Percentiles rank a stretch among this genome's conserved stretches.
These are phyloP conservation scores for Hevea brasiliensis DNA, from an alignment of 345 rosid genomes.

Conservation along the genomic window DNA sequence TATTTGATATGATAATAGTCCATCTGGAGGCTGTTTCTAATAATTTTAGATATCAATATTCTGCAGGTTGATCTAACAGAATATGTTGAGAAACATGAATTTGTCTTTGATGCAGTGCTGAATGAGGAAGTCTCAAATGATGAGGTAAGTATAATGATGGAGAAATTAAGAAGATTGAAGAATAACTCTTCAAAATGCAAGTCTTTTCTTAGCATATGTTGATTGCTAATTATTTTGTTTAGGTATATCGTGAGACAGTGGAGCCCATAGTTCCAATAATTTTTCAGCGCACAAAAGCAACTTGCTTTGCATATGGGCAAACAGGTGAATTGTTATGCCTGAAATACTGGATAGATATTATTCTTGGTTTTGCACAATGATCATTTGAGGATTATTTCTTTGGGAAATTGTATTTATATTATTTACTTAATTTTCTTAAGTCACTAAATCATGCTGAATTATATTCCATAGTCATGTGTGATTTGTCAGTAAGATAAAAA, in stretches of 20 bases:
- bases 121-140: conserved; percentile 98
- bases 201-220: conserved; percentile 18
- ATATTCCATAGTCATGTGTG: too few species aligned
- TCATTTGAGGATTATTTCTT: background rate
- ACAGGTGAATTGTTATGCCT: conserved; percentile 55
- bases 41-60: conserved; percentile 14
- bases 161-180: background rate
- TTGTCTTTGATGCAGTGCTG: conserved; percentile 90
- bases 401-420: too few species aligned
- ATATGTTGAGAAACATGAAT: conserved; percentile 89
- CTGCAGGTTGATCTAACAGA: conserved; percentile 94
- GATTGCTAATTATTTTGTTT: conserved; percentile 13
- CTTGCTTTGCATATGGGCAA: conserved; percentile 99
- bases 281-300: conserved; percentile 90
- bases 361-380: background rate
- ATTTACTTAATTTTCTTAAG: background rate
- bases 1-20: too few species aligned
- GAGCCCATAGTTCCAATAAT: conserved; percentile 96
- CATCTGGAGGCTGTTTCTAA: background rate
- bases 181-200: conserved; percentile 4
- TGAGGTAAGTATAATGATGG: conserved; percentile 54
- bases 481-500: too few species aligned
- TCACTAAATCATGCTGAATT: too few species aligned
- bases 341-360: conserved; percentile 2
- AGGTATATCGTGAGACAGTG: conserved; percentile 92